Percentiles rank a stretch among this genome's conserved stretches.
phyloP scores from a whole-genome alignment of 768 basidiomycete genomes.

The Crucibulum laeve region DNA sequence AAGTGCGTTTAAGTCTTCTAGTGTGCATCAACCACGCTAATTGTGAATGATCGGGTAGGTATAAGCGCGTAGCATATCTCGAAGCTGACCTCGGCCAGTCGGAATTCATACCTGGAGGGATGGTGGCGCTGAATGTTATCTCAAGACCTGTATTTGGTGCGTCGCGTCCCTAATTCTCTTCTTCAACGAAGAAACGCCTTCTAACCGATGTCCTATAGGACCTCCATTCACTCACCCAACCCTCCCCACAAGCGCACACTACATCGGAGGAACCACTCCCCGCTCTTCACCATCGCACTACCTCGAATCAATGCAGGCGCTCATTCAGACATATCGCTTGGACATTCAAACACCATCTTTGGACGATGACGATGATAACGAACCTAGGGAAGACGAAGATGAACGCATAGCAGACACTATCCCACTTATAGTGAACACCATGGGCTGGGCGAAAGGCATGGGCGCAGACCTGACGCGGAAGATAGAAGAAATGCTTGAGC shows the following conservation, averaged over 20 bases:
- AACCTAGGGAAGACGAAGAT: slow-evolving; percentile 13
- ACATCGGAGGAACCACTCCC: slow-evolving; percentile 76
- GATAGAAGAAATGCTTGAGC: slow-evolving; percentile 63
- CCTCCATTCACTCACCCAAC: slow-evolving; percentile 85
- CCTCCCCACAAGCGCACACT: slow-evolving; percentile 72
- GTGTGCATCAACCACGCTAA: slow-evolving; percentile 1
- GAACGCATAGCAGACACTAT: slow-evolving; percentile 50
- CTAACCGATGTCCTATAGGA: slow-evolving; percentile 36
- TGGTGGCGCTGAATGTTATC: slow-evolving; percentile 76
- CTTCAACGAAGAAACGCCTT: background rate
- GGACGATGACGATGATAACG: slow-evolving; percentile 12
- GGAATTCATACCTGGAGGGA: slow-evolving; percentile 85
- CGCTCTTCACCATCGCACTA: slow-evolving; percentile 75
- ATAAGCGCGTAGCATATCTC: slow-evolving; percentile 80
- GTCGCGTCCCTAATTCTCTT: background rate
- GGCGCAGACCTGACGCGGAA: slow-evolving; percentile 73
- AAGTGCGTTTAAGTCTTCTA: slow-evolving; percentile 33
- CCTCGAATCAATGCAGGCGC: slow-evolving; percentile 58
- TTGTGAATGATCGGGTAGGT: slow-evolving; percentile 35
- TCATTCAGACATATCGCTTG: slow-evolving; percentile 63
- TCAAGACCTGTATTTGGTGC: slow-evolving; percentile 69
- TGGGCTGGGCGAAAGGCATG: slow-evolving; percentile 95
- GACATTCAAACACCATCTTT: slow-evolving; percentile 54
- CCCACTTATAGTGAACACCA: slow-evolving; percentile 90
- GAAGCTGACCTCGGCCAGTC: slow-evolving; percentile 95